A percentile compares a stretch with the other conserved stretches of the same genome.
phyloP scores from a whole-genome alignment of 805 yeast species.

The Candida vartiovaarae region DNA sequence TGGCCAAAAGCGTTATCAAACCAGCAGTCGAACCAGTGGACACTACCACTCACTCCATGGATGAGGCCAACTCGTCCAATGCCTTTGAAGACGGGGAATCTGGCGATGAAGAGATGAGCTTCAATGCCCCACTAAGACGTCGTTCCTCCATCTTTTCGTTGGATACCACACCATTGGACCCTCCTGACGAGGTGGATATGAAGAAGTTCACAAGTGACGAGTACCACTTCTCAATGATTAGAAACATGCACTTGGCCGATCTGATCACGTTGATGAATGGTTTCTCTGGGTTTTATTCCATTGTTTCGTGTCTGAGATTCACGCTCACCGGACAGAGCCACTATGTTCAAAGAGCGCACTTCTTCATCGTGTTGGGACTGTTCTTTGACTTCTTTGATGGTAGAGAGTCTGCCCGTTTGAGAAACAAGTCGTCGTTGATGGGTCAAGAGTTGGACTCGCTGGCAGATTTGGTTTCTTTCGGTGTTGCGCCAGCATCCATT shows the following conservation, averaged over 20 bases:
- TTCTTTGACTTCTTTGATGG: constrained; percentile 97
- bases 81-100: constrained; percentile 18
- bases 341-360: constrained; percentile 81
- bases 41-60: constrained; percentile 1
- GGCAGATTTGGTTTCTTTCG: constrained; percentile 91
- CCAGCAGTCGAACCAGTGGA: constrained; percentile 5
- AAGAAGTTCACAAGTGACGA: constrained; percentile 73
- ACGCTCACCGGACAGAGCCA: constrained; percentile 61
- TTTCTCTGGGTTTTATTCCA: constrained; percentile 86
- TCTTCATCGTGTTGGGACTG: constrained; percentile 82
- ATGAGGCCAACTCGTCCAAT: constrained; percentile 3
- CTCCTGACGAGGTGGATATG: constrained; percentile 73
- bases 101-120: constrained; percentile 10
- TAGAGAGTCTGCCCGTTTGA: constrained; percentile 88
- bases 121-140: constrained; percentile 25
- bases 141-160: constrained; percentile 48
- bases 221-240: constrained; percentile 78
- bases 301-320: constrained; percentile 78
- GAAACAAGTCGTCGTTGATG: constrained; percentile 86
- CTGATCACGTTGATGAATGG: constrained; percentile 93
- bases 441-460: constrained; percentile 97
- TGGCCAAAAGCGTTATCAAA: constrained; percentile 20
- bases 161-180: constrained; percentile 47
- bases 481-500: constrained; percentile 91
- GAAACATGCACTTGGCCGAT: constrained; percentile 92